Base-by-base conservation (phyloP, 1,139 yeast species). In the Zygosaccharomyces sapae region DNA sequence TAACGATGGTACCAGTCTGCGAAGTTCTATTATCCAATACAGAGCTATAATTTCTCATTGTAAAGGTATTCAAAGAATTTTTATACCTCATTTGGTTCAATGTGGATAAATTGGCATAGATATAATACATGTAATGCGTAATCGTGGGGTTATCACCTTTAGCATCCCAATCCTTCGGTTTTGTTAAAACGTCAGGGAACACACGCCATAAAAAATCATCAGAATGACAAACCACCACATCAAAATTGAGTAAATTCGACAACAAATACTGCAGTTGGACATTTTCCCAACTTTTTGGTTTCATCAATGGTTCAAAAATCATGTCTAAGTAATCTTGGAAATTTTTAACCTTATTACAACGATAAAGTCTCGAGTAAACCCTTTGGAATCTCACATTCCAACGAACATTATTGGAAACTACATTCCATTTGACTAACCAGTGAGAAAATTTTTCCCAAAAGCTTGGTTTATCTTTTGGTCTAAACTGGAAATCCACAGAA, bases 61-160 rank as follows among this genome's bases (percentile, higher is more conserved):
- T 41, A 12, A 61, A 54, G 0, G 59, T 47, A 41, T 56, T 59
- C 38, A 53, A 48, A 35, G 41, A 39, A 7, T 43, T 52, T 19
- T 43, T 31, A 9, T 49, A 47, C 33, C 63, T 49, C 12, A 49
- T 30, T 19, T 33, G 34, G 34, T 59, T 62, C 18, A 56, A 46
- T 39, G 40, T 47, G 13, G 57, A 44, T 43, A 56, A 40, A 33
- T 47, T 41, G 12, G 52, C 45, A 38, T 49, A 58, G 12, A 60
- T 48, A 37, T 59, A 57, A 38, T 61, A 62, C 62, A 60, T 57
- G 51, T 62, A 62, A 31, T 62, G 59, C 3, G 64, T 57, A 13
- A 62, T 52, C 2, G 67, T 60, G 1, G 67, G 67, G 41, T 62
- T 62, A 36, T 62, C 67, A 22, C 64, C 62, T 12, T 51, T 45